Conservation (phyloP, 2,329 filamentous ascomycete species). For the Penicillium frequentans region DNA sequence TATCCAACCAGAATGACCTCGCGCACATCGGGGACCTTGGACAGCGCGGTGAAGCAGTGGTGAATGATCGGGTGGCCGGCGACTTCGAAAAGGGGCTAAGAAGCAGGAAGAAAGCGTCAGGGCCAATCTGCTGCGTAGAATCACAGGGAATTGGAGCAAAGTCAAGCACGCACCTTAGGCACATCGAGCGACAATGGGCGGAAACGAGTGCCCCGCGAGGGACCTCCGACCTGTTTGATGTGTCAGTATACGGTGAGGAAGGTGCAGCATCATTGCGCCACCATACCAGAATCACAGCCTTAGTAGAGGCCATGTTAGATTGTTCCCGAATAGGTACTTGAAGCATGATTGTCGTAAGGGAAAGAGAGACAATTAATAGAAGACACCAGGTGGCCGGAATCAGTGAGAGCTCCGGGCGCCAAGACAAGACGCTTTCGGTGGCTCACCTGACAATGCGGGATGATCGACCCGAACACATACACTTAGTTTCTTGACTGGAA, state of each 20-base stretch:
- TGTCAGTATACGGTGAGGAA: constrained; percentile 27
- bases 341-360: constrained; percentile 37
- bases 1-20: constrained; percentile 98
- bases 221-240: constrained; percentile 75
- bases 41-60: constrained; percentile 90
- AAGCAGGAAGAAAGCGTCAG: constrained; percentile 11
- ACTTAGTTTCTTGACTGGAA: background rate
- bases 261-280: constrained; percentile 7
- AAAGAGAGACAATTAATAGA: constrained; percentile 3
- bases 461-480: background rate
- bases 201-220: constrained; percentile 93
- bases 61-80: constrained; percentile 98
- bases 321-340: constrained; percentile 47
- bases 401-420: constrained; percentile 18
- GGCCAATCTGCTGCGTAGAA: background rate
- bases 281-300: constrained; percentile 88
- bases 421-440: constrained; percentile 24
- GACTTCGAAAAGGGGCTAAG: constrained; percentile 92
- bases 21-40: constrained; percentile 86
- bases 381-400: constrained; percentile 18
- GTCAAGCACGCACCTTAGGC: constrained; percentile 69
- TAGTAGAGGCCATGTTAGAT: constrained; percentile 64
- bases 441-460: constrained; percentile 21
- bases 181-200: constrained; percentile 92
- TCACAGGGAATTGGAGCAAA: constrained; percentile 17